phyloP scores from a whole-genome alignment of 2,329 filamentous ascomycete species.

The Colletotrichum phormii region DNA sequence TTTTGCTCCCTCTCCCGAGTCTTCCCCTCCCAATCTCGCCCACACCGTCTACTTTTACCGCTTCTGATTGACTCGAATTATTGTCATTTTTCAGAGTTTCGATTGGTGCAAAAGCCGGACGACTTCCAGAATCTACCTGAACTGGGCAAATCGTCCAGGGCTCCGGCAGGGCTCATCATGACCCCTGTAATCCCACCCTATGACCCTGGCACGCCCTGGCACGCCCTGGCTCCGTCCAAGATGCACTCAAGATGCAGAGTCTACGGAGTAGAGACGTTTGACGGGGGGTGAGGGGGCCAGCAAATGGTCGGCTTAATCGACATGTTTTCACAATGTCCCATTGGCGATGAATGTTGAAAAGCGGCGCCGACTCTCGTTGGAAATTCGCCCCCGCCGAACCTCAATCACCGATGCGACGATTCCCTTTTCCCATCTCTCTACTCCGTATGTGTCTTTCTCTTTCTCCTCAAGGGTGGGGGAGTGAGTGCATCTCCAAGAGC shows the following conservation, averaged over 20 bases:
- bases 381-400: slow-evolving; percentile 22
- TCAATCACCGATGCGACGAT: slow-evolving; percentile 17
- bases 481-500: slow-evolving; percentile 20
- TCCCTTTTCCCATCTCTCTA: not conserved
- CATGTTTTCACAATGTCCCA: slow-evolving; percentile 43
- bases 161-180: slow-evolving; percentile 17
- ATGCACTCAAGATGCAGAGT: slow-evolving; percentile 24
- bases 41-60: slow-evolving; percentile 1
- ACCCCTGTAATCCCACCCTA: slow-evolving; percentile 6
- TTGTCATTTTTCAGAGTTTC: slow-evolving; percentile 6
- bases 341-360: slow-evolving; percentile 49
- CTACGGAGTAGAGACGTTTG: not conserved
- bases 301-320: slow-evolving; percentile 34
- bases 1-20: not conserved
- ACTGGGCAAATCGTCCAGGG: slow-evolving; percentile 3
- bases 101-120: slow-evolving; percentile 30
- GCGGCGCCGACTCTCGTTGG: slow-evolving; percentile 28
- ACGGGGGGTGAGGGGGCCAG: slow-evolving; percentile 3
- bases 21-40: not conserved
- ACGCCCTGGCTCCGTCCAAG: too few relatives aligned
- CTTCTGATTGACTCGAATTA: slow-evolving; percentile 30
- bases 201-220: not conserved
- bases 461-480: not conserved
- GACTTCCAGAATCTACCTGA: slow-evolving; percentile 6
- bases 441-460: not conserved